Percentiles rank a stretch among this genome's conserved stretches.
Conservation (phyloP, 2,329 filamentous ascomycete species). For the Penicillium sp. region DNA sequence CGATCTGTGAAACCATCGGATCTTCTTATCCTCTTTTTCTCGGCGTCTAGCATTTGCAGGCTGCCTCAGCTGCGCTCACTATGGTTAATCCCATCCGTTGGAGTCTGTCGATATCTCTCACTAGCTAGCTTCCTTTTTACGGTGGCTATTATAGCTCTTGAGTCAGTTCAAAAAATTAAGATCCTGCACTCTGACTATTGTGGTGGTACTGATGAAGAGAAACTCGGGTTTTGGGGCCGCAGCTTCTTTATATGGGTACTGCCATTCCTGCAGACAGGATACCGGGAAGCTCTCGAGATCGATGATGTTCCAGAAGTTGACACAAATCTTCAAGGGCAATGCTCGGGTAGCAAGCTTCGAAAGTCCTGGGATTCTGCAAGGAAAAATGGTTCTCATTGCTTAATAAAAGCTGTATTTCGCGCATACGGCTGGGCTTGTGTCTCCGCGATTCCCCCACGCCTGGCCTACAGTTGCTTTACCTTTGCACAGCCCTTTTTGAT, state of each 20-base stretch:
- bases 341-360: neutral
- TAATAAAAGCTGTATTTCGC: neutral
- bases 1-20: slow-evolving; percentile 1
- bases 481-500: neutral
- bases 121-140: neutral
- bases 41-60: slow-evolving; percentile 1
- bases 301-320: neutral
- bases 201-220: neutral
- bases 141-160: neutral
- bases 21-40: slow-evolving; percentile 10
- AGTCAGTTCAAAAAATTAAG: neutral
- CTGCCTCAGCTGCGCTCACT: slow-evolving; percentile 1
- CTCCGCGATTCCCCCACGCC: neutral
- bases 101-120: neutral
- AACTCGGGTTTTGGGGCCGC: neutral
- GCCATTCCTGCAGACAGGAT: neutral
- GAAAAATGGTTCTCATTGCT: neutral
- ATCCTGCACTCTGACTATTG: neutral
- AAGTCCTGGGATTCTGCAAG: neutral
- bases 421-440: neutral
- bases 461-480: neutral
- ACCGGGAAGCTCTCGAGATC: neutral
- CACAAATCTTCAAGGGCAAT: neutral
- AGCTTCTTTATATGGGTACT: neutral
- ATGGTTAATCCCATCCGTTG: slow-evolving; percentile 5